Base-by-base conservation (phyloP, 192 early-diverging fungal genomes). In the Hyaloraphidium curvatum region DNA sequence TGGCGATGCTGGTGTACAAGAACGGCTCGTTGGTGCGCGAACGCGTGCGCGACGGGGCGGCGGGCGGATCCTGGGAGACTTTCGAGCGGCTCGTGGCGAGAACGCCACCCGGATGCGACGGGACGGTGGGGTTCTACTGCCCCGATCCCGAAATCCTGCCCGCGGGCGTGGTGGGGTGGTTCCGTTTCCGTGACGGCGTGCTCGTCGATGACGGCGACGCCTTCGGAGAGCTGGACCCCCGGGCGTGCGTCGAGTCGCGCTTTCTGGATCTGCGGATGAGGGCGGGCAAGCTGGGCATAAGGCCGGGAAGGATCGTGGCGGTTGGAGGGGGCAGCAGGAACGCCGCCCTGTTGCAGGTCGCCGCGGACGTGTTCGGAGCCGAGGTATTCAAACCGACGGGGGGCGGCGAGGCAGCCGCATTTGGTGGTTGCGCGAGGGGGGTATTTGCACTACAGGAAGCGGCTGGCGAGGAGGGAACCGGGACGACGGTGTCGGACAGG, bases 1-100 rank as follows among this genome's bases (percentile, higher is more conserved):
- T 90, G 52, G 81, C 77, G 14, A 80, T 90, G 75, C 62, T 88
- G 16, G 82, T 80, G 56, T 85, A 80, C 68, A 87, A 84, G 61
- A 90, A 90, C 55, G 87, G 87, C 9, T 82, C 81, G 4, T 23
- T 50, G 4, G n/a, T 23, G 25, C 13, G 48, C 4, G 11, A 23
- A 23, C 5, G 14, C 9, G 33, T 37, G 33, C 4, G 25, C 5
- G 53, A n/a, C 56, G 87, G n/a, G 77, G 81, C 0, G 66, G 85
- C 7, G 81, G 87, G 53, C 62, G 67, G 31, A 70, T 87, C 26
- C 73, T 80, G 14, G 73, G 81, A 55, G 40, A 56, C 3, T 76
- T 74, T 62, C 65, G 1, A 21, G 59, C 13, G 60, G 61, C 19
- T 59, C 66, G 17, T 89, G 86, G 86, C 59, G 60, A 0, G 57